phyloP scores from a whole-genome alignment of 805 yeast genomes.

The Nakazawaea anatomiae region DNA sequence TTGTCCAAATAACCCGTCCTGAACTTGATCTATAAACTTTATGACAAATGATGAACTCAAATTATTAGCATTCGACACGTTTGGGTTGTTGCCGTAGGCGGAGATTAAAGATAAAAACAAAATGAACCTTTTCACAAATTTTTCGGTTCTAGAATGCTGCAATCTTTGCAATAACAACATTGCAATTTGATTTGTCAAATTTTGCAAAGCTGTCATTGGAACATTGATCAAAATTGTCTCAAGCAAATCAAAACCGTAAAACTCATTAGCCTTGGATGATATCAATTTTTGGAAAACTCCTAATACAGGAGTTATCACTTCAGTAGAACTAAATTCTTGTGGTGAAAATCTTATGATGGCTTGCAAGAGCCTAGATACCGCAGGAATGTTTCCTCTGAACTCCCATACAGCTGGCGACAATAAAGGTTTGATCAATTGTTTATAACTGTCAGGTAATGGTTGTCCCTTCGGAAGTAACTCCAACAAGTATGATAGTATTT shows the following conservation, averaged over 20 bases:
- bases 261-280: conserved; percentile 77
- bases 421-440: conserved; percentile 69
- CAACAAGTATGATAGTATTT: conserved; percentile 73
- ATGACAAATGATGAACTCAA: conserved; percentile 42
- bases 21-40: conserved; percentile 67
- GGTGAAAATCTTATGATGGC: conserved; percentile 54
- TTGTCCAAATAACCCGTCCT: conserved; percentile 51
- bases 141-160: conserved; percentile 76
- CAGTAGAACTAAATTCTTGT: conserved; percentile 27
- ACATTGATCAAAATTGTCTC: conserved; percentile 59
- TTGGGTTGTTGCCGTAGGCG: conserved; percentile 22
- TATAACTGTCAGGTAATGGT: conserved; percentile 59
- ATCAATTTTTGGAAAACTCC: conserved; percentile 96
- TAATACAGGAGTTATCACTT: conserved; percentile 64
- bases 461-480: conserved; percentile 47
- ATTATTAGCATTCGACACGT: conserved; percentile 12
- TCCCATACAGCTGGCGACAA: conserved; percentile 95
- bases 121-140: conserved; percentile 65
- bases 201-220: conserved; percentile 42
- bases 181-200: conserved; percentile 66
- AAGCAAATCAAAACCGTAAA: conserved; percentile 77
- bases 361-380: conserved; percentile 73
- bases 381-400: conserved; percentile 87
- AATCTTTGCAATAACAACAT: conserved; percentile 72
- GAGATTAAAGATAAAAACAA: conserved; percentile 44